Percentiles rank a stretch among this genome's conserved stretches.
These are phyloP conservation scores for Lactarius indigo DNA, from an alignment of 768 basidiomycete genomes.

Conservation along the genomic window DNA sequence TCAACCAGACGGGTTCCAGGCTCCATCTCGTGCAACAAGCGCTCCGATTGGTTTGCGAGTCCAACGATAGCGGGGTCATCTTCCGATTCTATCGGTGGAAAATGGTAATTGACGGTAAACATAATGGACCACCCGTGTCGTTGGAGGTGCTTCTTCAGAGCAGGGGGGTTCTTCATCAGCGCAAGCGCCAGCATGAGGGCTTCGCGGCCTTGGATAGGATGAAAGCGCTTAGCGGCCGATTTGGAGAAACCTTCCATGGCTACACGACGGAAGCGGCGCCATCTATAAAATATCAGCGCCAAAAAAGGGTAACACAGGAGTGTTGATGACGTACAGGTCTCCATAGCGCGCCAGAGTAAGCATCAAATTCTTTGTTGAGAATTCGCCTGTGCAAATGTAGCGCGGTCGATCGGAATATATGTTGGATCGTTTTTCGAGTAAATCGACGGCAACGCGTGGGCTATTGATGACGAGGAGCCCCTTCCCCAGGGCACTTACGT, in stretches of 20 bases:
- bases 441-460: too few relatives aligned
- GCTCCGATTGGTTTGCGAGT: too few relatives aligned
- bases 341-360: conserved; percentile 29
- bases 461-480: too few relatives aligned
- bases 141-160: conserved; percentile 28
- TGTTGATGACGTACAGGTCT: conserved; percentile 3
- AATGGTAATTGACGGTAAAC: conserved; percentile 12
- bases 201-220: conserved; percentile 32
- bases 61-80: too few relatives aligned
- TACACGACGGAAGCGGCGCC: conserved; percentile 29
- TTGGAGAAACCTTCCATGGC: conserved; percentile 29
- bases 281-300: conserved; percentile 1
- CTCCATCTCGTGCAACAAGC: too few relatives aligned
- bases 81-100: too few relatives aligned
- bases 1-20: too few relatives aligned
- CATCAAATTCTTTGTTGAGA: conserved; percentile 30
- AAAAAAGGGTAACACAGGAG: neutral
- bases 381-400: conserved; percentile 30
- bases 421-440: conserved; percentile 26
- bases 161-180: conserved; percentile 29
- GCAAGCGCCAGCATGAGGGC: conserved; percentile 26
- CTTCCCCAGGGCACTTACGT: too few relatives aligned
- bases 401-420: neutral
- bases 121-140: conserved; percentile 25
- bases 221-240: conserved; percentile 28